Evolutionary conservation across 306 rosid genomes (phyloP).

Genomic region (Trifolium subterraneum): DNA sequence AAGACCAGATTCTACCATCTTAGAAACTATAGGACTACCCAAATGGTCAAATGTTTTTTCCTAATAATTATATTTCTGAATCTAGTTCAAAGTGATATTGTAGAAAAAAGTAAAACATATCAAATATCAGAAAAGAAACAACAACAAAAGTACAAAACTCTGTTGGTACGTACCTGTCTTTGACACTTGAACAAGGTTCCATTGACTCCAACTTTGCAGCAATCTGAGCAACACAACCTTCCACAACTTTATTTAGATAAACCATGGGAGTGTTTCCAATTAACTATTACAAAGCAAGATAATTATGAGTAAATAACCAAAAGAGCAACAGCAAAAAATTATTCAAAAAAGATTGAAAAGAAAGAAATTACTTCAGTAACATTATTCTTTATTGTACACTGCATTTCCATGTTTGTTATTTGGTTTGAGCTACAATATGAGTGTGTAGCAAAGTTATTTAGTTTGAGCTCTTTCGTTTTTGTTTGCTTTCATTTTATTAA

Average conservation of each 20-base stretch:
- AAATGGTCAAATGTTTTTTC: too few species aligned
- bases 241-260: constrained; percentile 68
- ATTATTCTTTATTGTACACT: constrained; percentile 61
- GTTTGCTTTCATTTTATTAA: too few species aligned
- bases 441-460: too few species aligned
- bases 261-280: constrained; percentile 80
- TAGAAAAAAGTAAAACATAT: too few species aligned
- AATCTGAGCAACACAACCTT: constrained; percentile 66
- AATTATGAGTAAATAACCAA: neutral
- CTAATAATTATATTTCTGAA: too few species aligned
- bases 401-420: constrained; percentile 48
- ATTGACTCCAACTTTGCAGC: constrained; percentile 80
- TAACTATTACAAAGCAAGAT: constrained; percentile 47
- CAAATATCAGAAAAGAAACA: too few species aligned
- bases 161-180: constrained; percentile 65
- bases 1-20: too few species aligned
- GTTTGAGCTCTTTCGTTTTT: too few species aligned
- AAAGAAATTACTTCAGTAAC: constrained; percentile 59
- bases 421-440: too few species aligned
- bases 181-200: constrained; percentile 80
- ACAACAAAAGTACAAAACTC: too few species aligned
- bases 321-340: neutral
- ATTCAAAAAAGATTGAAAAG: neutral
- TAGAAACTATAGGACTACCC: too few species aligned
- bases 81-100: too few species aligned